Percentiles rank a stretch among this genome's conserved stretches.
Conservation (phyloP, 1,284 basidiomycete species). For the Moesziomyces sp. region DNA sequence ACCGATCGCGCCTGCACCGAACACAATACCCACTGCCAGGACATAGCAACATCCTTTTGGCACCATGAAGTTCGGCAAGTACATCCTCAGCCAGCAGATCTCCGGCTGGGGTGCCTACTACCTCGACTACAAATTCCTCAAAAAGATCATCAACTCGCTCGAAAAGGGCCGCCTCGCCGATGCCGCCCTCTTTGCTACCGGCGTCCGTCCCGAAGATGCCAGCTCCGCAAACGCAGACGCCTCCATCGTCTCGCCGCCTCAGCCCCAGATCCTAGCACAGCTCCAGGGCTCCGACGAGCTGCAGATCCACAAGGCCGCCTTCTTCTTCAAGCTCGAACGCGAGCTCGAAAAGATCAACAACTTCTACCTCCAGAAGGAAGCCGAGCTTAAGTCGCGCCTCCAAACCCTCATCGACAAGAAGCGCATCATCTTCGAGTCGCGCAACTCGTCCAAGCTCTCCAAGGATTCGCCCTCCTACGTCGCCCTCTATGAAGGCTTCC, state of each 20-base stretch:
- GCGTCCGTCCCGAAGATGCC: conserved; percentile 74
- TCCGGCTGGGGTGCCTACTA: conserved; percentile 97
- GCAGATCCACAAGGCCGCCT: conserved; percentile 89
- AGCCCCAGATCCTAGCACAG: conserved; percentile 52
- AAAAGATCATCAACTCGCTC: conserved; percentile 99
- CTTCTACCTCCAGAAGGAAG: conserved; percentile 99
- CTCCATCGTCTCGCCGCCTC: conserved; percentile 23
- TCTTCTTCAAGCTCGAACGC: conserved; percentile 98
- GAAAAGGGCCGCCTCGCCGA: conserved; percentile 89
- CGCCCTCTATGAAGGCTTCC: conserved; percentile 92
- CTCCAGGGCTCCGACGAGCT: conserved; percentile 62
- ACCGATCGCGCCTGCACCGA: too few relatives aligned
- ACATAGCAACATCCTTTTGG: too few relatives aligned
- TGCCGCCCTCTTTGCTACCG: conserved; percentile 85
- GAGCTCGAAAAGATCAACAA: conserved; percentile 99
- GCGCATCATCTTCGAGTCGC: conserved; percentile 69
- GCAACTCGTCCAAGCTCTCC: conserved; percentile 54
- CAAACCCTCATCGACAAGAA: conserved; percentile 95
- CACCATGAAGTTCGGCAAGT: conserved; percentile 88
- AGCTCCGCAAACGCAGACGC: conserved; percentile 8
- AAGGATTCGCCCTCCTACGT: conserved; percentile 64
- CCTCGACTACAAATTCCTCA: conserved; percentile 97
- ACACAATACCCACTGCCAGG: neutral
- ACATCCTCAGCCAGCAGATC: conserved; percentile 94
- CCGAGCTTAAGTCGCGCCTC: conserved; percentile 86